Conservation (phyloP, 2,329 filamentous ascomycete species). For the Neodidymelliopsis sp. region DNA sequence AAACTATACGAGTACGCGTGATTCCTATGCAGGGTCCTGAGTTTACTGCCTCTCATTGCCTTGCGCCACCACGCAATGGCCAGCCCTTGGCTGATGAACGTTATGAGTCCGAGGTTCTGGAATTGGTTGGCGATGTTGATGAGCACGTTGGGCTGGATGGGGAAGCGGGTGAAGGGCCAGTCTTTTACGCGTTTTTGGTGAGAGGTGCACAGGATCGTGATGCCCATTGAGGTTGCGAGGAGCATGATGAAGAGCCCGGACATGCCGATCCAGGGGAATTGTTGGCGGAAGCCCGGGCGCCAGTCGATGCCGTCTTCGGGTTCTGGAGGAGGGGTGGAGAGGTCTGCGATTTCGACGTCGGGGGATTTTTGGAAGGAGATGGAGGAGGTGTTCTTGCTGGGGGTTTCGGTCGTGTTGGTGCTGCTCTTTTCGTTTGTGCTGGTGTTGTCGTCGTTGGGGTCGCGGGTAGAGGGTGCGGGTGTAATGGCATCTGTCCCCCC, state of each 20-base stretch:
- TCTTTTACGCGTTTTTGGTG: constrained; percentile 27
- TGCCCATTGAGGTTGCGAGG: constrained; percentile 28
- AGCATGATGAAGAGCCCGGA: constrained; percentile 27
- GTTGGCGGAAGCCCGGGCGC: constrained; percentile 31
- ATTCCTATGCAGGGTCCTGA: constrained; percentile 28
- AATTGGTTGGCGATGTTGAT: constrained; percentile 38
- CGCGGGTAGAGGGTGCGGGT: too few relatives aligned
- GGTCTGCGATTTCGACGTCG: constrained; percentile 17
- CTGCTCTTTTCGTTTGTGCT: constrained; percentile 7
- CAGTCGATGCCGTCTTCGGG: constrained; percentile 33
- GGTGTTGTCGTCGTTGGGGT: too few relatives aligned
- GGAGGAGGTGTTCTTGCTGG: constrained; percentile 4
- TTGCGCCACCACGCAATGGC: constrained; percentile 40
- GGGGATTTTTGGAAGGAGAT: constrained; percentile 13
- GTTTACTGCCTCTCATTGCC: constrained; percentile 29
- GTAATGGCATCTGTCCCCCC: constrained; percentile 8
- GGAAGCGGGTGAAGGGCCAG: constrained; percentile 27
- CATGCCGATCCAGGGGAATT: constrained; percentile 35
- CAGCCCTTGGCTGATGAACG: constrained; percentile 31
- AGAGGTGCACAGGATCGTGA: constrained; percentile 23
- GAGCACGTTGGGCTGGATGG: constrained; percentile 35
- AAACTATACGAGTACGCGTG: constrained; percentile 37
- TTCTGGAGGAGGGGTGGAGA: constrained; percentile 7
- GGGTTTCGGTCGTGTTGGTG: too few relatives aligned
- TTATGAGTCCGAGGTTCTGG: constrained; percentile 33